Base-by-base conservation (phyloP, 1,284 basidiomycete species). In the Cryptococcus floricola region DNA sequence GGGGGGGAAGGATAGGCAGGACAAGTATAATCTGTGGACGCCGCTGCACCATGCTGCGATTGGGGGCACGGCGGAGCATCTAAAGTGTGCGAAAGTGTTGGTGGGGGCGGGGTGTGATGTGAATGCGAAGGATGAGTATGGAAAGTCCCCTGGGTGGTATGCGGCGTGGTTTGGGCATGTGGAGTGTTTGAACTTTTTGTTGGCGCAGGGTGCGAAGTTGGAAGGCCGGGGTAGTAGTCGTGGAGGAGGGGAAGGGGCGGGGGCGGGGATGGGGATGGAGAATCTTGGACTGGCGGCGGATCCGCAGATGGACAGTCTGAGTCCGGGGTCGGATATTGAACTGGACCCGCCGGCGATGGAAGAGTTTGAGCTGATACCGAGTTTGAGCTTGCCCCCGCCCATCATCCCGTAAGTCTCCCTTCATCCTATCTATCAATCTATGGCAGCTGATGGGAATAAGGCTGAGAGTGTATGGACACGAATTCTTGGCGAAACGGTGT, bases 11-110 rank as follows among this genome's bases (percentile, higher is more conserved):
- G 91, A 98, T 73, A 82, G 85, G 25, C 85, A 87, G 5, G 95
- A 99, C 81, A 98, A 96, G 62, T 93, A 94, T 76, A 91, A 96
- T 69, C 89, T 95, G 73, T 98, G 96, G 93, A 98, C 95, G 7
- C 95, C 96, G 19, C 81, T 98, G 49, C 94, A 96, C 73, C 95
- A 98, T 74, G 93, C 96, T 4, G 89, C 94, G 1, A 87, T 92
- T 34, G 87, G 91, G 62, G 95, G 96, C 1, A 67, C 68, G 7
- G 39, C 65, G 8, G 56, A 66, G 27, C 89, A 88, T 66, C 78
- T 83, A 27, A 81, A 81, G 10, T 96, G 90, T 71, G 83, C 98
- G 50, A 79, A 80, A 46, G 82, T 90, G 37, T 80, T 98, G 31
- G 82, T 98, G 10, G 83, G 85, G 38, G 48, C 28, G n/a, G 88